phyloP scores from a whole-genome alignment of 805 yeast genomes.

The Millerago galiae region DNA sequence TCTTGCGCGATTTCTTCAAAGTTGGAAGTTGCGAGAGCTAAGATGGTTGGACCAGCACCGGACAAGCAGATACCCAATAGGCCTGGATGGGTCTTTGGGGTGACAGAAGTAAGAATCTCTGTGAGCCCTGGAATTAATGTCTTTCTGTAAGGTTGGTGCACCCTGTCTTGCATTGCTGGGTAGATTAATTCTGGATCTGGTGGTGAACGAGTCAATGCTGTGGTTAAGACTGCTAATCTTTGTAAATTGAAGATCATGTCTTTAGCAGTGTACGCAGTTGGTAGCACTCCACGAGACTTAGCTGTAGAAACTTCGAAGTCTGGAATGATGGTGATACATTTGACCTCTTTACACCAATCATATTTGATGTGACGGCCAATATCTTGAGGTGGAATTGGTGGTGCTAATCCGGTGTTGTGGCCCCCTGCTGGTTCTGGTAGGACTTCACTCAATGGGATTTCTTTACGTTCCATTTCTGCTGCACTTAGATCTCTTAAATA shows the following conservation, averaged over 20 bases:
- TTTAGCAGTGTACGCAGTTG: constrained; percentile 64
- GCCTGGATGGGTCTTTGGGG: constrained; percentile 79
- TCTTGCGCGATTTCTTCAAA: constrained; percentile 77
- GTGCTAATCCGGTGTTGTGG: constrained; percentile 57
- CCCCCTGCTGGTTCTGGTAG: constrained; percentile 75
- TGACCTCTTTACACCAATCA: constrained; percentile 73
- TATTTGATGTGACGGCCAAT: constrained; percentile 89
- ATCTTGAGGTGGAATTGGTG: constrained; percentile 76
- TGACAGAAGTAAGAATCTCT: constrained; percentile 70
- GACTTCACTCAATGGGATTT: constrained; percentile 79
- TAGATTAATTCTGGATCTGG: constrained; percentile 81
- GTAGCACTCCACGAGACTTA: constrained; percentile 83
- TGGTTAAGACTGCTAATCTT: constrained; percentile 85
- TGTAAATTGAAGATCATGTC: constrained; percentile 92
- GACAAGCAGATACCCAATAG: constrained; percentile 89
- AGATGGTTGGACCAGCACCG: constrained; percentile 97
- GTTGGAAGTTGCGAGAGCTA: constrained; percentile 86
- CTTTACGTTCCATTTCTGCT: constrained; percentile 66
- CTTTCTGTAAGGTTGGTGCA: constrained; percentile 96
- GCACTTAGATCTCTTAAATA: constrained; percentile 75
- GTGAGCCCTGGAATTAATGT: constrained; percentile 86
- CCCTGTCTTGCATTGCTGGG: constrained; percentile 93
- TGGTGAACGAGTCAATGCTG: constrained; percentile 79
- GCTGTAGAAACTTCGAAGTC: constrained; percentile 94
- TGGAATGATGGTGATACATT: constrained; percentile 89